A percentile compares a stretch with the other conserved stretches of the same genome.
Evolutionary conservation across 83 land plant species (phyloP).

Genomic region (Diphasiastrum complanatum): DNA sequence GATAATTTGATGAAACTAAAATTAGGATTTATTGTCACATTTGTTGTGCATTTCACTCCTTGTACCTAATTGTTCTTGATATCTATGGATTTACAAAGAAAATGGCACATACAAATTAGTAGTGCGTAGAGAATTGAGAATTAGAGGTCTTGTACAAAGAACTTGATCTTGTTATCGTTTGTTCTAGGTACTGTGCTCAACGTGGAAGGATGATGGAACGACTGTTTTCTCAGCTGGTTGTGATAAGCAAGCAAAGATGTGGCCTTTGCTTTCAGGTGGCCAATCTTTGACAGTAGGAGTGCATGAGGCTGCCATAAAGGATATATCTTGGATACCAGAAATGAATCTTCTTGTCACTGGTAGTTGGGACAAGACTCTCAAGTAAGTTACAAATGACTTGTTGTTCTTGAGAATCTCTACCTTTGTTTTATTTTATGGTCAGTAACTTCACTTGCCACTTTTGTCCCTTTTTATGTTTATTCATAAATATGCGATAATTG

Average conservation of each 20-base stretch:
- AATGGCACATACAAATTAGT: neutral
- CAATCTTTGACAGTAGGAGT: conserved; percentile 70
- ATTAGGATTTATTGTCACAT: too few relatives aligned
- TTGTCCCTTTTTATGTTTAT: neutral
- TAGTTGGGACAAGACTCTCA: conserved; percentile 91
- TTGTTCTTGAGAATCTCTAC: neutral
- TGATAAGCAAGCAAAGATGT: conserved; percentile 95
- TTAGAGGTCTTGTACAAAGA: neutral
- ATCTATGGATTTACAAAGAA: too few relatives aligned
- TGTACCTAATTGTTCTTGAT: too few relatives aligned
- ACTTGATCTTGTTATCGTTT: neutral
- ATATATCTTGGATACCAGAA: conserved; percentile 78
- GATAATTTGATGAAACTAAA: too few relatives aligned
- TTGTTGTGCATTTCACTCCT: too few relatives aligned
- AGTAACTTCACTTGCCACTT: neutral
- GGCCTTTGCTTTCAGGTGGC: conserved; percentile 84
- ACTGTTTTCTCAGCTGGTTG: conserved; percentile 93
- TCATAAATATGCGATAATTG: too few relatives aligned
- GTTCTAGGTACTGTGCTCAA: conserved; percentile 69
- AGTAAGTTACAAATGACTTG: conserved; percentile 25
- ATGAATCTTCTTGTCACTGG: conserved; percentile 80
- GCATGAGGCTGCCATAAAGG: conserved; percentile 89
- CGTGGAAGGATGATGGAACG: conserved; percentile 98
- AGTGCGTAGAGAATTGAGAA: neutral
- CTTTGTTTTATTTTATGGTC: too few relatives aligned